phyloP scores from a whole-genome alignment of 2,329 filamentous ascomycete genomes.

The Cladosporium sp. region DNA sequence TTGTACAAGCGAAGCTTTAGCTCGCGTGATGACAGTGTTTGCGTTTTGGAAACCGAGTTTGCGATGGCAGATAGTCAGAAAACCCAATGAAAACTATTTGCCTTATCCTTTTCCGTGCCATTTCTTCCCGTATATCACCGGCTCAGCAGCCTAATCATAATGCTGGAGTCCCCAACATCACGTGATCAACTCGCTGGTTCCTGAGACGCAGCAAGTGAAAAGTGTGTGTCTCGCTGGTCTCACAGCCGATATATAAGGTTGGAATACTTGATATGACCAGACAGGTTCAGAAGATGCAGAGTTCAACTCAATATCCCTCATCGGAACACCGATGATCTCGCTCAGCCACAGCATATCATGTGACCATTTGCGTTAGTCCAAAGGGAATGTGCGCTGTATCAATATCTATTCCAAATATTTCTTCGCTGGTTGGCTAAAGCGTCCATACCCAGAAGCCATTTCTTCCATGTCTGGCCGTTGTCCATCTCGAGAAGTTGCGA shows the following conservation, averaged over 20 bases:
- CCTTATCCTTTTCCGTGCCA: neutral
- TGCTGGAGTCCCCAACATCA: neutral
- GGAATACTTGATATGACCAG: neutral
- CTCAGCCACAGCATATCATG: neutral
- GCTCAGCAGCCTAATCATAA: neutral
- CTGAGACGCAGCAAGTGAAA: neutral
- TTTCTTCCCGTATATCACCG: neutral
- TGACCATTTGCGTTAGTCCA: neutral
- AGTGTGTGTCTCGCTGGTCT: neutral
- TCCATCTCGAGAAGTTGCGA: neutral
- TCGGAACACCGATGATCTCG: neutral
- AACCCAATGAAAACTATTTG: neutral
- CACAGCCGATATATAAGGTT: neutral
- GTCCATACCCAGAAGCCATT: neutral
- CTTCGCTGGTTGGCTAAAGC: neutral
- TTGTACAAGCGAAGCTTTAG: neutral
- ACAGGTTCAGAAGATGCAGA: neutral
- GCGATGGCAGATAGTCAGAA: neutral
- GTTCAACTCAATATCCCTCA: neutral
- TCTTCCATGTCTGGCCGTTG: neutral
- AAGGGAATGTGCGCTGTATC: neutral
- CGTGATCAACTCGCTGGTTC: neutral
- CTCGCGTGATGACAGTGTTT: neutral
- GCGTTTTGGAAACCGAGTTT: neutral
- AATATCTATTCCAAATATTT: neutral